These are phyloP conservation scores for Jaltomata sinuosa DNA, from an alignment of 257 asterid genomes.

Conservation along the genomic window DNA sequence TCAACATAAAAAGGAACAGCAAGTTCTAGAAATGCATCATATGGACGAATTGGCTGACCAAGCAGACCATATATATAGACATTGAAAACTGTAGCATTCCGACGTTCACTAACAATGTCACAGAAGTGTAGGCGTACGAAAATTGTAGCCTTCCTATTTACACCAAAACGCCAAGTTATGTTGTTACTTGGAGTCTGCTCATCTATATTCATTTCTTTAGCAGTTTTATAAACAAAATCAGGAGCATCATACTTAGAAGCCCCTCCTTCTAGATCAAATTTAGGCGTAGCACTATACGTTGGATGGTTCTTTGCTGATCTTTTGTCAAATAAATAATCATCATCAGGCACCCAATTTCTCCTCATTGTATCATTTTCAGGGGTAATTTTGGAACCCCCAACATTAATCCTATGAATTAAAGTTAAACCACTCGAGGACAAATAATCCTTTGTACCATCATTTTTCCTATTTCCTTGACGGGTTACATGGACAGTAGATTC, in stretches of 20 bases:
- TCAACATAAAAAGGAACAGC: slow-evolving; percentile 33
- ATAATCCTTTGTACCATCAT: background rate
- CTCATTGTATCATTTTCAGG: slow-evolving; percentile 21
- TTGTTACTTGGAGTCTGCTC: background rate
- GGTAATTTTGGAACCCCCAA: slow-evolving; percentile 30
- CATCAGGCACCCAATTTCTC: slow-evolving; percentile 56
- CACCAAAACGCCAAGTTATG: slow-evolving; percentile 38
- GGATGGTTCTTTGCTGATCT: background rate
- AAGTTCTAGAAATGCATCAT: accelerated
- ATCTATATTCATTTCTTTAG: slow-evolving; percentile 20
- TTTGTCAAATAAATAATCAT: slow-evolving; percentile 1
- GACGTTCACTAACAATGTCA: slow-evolving; percentile 17
- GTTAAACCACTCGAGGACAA: slow-evolving; percentile 4
- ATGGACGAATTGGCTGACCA: background rate
- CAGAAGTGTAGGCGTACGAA: slow-evolving; percentile 53
- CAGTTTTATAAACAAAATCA: slow-evolving; percentile 32
- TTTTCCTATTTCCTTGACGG: background rate
- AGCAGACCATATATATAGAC: slow-evolving; percentile 12
- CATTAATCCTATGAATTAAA: slow-evolving; percentile 44
- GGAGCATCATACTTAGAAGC: slow-evolving; percentile 39
- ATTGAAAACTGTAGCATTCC: slow-evolving; percentile 6
- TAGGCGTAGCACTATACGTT: background rate
- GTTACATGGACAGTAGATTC: slow-evolving; percentile 1
- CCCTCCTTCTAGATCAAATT: background rate
- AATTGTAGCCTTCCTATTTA: slow-evolving; percentile 10